A percentile compares a stretch with the other conserved stretches of the same genome.
Evolutionary conservation across 1,139 yeast genomes (phyloP).

Genomic region (Yamadazyma sp.): DNA sequence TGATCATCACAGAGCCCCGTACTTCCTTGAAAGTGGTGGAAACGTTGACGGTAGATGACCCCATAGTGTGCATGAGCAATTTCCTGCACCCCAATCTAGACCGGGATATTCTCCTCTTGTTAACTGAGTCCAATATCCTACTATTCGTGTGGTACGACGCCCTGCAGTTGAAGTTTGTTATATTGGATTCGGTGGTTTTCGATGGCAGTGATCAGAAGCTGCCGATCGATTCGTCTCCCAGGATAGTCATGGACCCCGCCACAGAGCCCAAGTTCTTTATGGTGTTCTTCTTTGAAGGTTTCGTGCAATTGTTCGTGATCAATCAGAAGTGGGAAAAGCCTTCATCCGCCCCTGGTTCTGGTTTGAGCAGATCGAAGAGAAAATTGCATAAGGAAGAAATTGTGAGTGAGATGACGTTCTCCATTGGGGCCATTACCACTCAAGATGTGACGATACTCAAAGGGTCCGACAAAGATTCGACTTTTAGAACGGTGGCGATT

Average conservation of each 20-base stretch:
- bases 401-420: constrained; percentile 15
- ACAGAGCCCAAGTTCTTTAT: constrained; percentile 19
- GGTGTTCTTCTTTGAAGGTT: constrained; percentile 32
- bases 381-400: constrained; percentile 12
- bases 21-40: constrained; percentile 12
- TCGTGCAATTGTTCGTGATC: constrained; percentile 23
- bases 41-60: constrained; percentile 16
- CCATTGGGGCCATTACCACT: constrained; percentile 32
- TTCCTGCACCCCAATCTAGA: constrained; percentile 12
- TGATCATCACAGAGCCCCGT: background rate
- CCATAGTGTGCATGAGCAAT: constrained; percentile 18
- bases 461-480: background rate
- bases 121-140: constrained; percentile 17
- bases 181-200: constrained; percentile 14
- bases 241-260: constrained; percentile 19
- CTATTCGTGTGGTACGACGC: constrained; percentile 14
- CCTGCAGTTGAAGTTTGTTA: constrained; percentile 7
- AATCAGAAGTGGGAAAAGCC: constrained; percentile 13
- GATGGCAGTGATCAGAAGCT: constrained; percentile 30
- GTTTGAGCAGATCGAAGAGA: constrained; percentile 12
- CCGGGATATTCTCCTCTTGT: constrained; percentile 17
- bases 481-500: constrained; percentile 22
- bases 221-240: constrained; percentile 26
- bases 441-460: constrained; percentile 20
- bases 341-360: constrained; percentile 1